Evolutionary conservation across 2,329 filamentous ascomycete species (phyloP).

Genomic region (Pseudocercospora fijiensis): DNA sequence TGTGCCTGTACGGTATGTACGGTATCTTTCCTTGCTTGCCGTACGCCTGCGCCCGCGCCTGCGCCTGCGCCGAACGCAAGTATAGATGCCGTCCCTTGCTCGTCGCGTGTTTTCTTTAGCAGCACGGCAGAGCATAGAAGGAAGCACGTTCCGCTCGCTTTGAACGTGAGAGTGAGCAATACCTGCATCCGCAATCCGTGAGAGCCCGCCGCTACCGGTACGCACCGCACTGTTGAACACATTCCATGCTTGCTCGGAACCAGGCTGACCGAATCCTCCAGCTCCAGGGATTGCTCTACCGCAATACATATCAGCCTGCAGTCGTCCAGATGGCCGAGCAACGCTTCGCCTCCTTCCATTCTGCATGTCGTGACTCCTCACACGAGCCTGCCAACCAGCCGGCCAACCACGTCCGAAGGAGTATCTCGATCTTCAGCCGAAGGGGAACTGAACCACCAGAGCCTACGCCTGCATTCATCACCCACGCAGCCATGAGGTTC

Average conservation of each 20-base stretch:
- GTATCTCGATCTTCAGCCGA: slow-evolving; percentile 41
- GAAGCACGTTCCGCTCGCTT: not conserved
- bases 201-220: not conserved
- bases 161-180: not conserved
- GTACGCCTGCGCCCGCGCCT: no score
- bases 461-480: slow-evolving; percentile 24
- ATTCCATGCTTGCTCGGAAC: slow-evolving; percentile 4
- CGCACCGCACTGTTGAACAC: no score
- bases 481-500: slow-evolving; percentile 22
- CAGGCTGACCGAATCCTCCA: not conserved
- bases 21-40: not conserved
- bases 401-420: slow-evolving; percentile 28
- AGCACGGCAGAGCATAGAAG: not conserved
- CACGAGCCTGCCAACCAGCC: slow-evolving; percentile 4
- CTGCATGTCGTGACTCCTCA: not conserved
- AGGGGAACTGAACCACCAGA: slow-evolving; percentile 34
- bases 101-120: not conserved
- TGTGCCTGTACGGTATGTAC: no score
- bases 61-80: not conserved
- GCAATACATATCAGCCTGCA: not conserved
- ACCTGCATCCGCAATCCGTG: not conserved
- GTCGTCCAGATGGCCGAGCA: not conserved
- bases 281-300: not conserved
- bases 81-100: not conserved
- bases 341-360: not conserved